These are phyloP conservation scores for Aspergillus sp. DNA, from an alignment of 2,329 filamentous ascomycete genomes.

Conservation along the genomic window DNA sequence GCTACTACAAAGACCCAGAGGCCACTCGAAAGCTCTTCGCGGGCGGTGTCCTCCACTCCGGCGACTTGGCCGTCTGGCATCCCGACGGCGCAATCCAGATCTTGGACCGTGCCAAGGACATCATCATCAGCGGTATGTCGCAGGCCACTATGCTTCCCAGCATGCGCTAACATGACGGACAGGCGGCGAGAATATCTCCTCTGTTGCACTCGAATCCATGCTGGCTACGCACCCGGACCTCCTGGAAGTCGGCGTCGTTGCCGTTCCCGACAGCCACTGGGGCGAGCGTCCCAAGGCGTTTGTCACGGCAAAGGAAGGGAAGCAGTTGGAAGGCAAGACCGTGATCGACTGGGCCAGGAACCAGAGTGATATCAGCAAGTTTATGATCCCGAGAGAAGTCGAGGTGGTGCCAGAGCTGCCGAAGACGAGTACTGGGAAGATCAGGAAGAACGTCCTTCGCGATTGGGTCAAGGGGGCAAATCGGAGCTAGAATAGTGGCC, in stretches of 20 bases:
- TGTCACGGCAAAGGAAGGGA: slow-evolving; percentile 67
- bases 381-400: slow-evolving; percentile 69
- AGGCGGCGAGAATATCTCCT: slow-evolving; percentile 96
- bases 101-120: slow-evolving; percentile 88
- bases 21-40: slow-evolving; percentile 81
- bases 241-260: slow-evolving; percentile 84
- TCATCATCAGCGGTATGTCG: slow-evolving; percentile 78
- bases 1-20: slow-evolving; percentile 81
- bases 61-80: slow-evolving; percentile 89
- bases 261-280: slow-evolving; percentile 81
- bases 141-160: background rate
- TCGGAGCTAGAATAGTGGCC: too few relatives aligned
- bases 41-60: slow-evolving; percentile 78
- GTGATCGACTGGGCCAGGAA: slow-evolving; percentile 81
- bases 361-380: slow-evolving; percentile 71
- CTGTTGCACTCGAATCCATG: slow-evolving; percentile 83
- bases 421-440: slow-evolving; percentile 94
- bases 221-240: slow-evolving; percentile 79
- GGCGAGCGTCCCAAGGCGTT: slow-evolving; percentile 94
- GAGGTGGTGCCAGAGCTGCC: slow-evolving; percentile 81
- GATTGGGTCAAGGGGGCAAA: slow-evolving; percentile 64
- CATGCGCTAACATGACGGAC: slow-evolving; percentile 3
- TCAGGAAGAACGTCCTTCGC: slow-evolving; percentile 86
- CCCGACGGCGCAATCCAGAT: slow-evolving; percentile 86
- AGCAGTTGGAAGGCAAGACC: slow-evolving; percentile 51